Base-by-base conservation (phyloP, 1,284 basidiomycete species). In the Pseudozyma flocculosa region DNA sequence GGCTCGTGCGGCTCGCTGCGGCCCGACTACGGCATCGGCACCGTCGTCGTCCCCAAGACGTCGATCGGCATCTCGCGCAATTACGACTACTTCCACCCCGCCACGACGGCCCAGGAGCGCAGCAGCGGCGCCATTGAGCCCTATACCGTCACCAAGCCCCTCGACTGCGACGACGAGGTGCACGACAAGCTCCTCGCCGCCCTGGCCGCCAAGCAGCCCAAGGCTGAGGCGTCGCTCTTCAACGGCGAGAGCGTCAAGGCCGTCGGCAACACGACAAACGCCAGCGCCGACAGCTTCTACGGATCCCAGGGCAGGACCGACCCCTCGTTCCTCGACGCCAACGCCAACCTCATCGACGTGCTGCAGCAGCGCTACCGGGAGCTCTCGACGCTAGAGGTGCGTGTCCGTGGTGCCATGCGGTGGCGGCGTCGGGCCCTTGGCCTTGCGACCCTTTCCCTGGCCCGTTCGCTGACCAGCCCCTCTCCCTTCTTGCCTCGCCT, bases 301-400 rank as follows among this genome's bases (percentile, higher is more conserved):
- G 88, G 88, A 40, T 88, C 88, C 14, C 89, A 91, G 79, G 89
- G 89, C 37, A 82, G 89, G 50, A 85, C 85, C 61, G 89, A 88
- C 2, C 40, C 61, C 0, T 86, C 87, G 1, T 91, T 91, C 75
- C 83, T 84, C 30, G 89, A 91, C 78, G 81, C 84, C 68, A 91
- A 91, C 72, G 80, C 81, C 17, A 79, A 82, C 61, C 82, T 91
- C 49, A 85, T 90, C 47, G 81, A 84, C 37, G 79, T 82, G 37
- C 75, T 90, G 43, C 80, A 48, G 26, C 44, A 67, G 23, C 39
- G 61, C 15, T 47, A 54, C 18, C 53, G 54, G 10, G 54, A 54
- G n/a, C 39, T 57, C 4, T 39, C 48, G 61, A 90, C 88, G 88
- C 43, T 62, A n/a, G 61, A 63, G 26, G 26, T 29, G 26, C 26